These are phyloP conservation scores for Zymoseptoria ardabiliae DNA, from an alignment of 2,329 filamentous ascomycete genomes.

Conservation along the genomic window DNA sequence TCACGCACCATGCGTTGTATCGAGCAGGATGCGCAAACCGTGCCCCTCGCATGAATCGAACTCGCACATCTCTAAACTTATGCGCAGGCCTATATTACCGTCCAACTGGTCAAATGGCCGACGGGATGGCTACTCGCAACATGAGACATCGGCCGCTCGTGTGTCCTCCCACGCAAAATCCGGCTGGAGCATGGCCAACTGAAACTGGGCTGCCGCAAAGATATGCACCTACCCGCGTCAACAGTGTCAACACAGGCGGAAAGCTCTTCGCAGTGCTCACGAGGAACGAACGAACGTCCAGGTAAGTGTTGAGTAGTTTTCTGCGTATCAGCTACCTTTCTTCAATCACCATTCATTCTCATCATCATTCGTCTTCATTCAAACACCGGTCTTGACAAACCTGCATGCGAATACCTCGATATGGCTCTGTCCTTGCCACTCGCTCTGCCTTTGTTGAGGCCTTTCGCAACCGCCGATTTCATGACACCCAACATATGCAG, in stretches of 20 bases:
- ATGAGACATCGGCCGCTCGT: neutral
- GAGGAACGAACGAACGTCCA: neutral
- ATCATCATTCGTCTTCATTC: neutral
- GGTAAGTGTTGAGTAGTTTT: neutral
- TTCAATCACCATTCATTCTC: neutral
- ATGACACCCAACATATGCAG: neutral
- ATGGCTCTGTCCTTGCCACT: neutral
- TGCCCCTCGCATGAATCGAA: no score
- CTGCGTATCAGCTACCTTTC: neutral
- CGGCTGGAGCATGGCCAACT: neutral
- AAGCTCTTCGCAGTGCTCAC: neutral
- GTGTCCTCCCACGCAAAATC: neutral
- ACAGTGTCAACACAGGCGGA: neutral
- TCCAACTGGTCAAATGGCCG: no score
- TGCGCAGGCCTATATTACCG: no score
- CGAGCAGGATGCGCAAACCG: no score
- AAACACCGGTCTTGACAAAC: neutral
- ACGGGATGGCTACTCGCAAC: neutral
- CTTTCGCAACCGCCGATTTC: neutral
- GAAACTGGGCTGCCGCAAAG: neutral
- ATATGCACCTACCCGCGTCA: constrained; percentile 1
- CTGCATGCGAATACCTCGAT: neutral
- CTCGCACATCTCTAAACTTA: no score
- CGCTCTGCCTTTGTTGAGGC: neutral
- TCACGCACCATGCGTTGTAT: no score